Conservation (phyloP, 148 eudicot genomes). For the Vaccinium macrocarpon region DNA sequence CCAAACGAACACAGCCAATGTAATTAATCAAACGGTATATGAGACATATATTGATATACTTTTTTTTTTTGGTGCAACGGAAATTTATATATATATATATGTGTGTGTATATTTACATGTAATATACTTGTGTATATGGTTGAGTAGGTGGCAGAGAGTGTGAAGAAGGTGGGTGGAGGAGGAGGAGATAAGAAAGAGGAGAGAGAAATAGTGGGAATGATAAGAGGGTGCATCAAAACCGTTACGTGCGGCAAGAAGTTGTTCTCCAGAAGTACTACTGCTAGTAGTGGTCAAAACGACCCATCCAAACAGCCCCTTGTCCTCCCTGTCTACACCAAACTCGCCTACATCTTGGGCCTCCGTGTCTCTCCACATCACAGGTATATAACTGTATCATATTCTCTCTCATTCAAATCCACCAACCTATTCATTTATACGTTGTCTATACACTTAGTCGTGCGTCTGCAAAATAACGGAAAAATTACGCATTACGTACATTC, state of each 20-base stretch:
- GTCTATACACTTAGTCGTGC: no score
- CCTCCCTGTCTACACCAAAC: slow-evolving; percentile 57
- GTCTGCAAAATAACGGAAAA: no score
- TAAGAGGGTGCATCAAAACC: slow-evolving; percentile 87
- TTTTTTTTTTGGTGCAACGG: no score
- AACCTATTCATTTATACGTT: no score
- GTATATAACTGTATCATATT: slow-evolving; percentile 19
- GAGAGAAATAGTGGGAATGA: slow-evolving; percentile 74
- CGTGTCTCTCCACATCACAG: slow-evolving; percentile 83
- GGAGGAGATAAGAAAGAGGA: slow-evolving; percentile 20
- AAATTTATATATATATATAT: no score
- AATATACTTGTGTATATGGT: not conserved
- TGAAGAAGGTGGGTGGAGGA: slow-evolving; percentile 26
- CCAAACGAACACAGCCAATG: no score
- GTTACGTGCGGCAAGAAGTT: slow-evolving; percentile 73
- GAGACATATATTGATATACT: no score
- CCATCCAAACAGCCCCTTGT: slow-evolving; percentile 11
- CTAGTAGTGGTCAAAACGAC: slow-evolving; percentile 23
- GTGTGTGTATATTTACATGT: no score
- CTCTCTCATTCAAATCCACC: not conserved
- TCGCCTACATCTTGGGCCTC: slow-evolving; percentile 88
- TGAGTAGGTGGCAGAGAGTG: slow-evolving; percentile 67
- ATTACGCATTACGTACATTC: no score
- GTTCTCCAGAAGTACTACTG: not conserved
- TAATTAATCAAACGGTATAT: no score